These are phyloP conservation scores for Solanum chmielewskii DNA, from an alignment of 257 asterid species.

Conservation along the genomic window DNA sequence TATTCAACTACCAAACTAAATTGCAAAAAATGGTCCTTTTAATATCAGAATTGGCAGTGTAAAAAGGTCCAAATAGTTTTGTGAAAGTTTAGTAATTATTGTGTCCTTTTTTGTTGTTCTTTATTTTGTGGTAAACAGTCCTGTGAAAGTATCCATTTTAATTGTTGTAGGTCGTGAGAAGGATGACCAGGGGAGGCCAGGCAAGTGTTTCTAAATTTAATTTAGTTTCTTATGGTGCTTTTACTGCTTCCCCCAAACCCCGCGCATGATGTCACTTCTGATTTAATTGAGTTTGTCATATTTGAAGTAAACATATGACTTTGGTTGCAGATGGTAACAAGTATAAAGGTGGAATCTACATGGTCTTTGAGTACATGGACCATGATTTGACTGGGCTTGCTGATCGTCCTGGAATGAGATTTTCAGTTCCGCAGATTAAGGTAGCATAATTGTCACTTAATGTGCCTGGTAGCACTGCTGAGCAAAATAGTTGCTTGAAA, in stretches of 20 bases:
- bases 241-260: background rate
- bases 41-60: background rate
- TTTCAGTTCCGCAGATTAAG: slow-evolving; percentile 85
- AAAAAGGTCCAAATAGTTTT: background rate
- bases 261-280: background rate
- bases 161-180: slow-evolving; percentile 53
- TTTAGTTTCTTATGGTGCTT: background rate
- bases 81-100: background rate
- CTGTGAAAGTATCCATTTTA: background rate
- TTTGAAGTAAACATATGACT: background rate
- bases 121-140: background rate
- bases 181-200: slow-evolving; percentile 55
- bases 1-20: background rate
- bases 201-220: slow-evolving; percentile 14
- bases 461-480: background rate
- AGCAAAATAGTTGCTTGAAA: background rate
- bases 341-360: slow-evolving; percentile 84
- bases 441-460: slow-evolving; percentile 28
- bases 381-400: slow-evolving; percentile 95
- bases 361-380: slow-evolving; percentile 99
- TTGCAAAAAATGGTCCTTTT: background rate
- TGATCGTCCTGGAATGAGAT: slow-evolving; percentile 97
- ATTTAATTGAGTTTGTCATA: background rate
- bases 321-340: slow-evolving; percentile 53
- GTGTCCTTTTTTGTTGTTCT: background rate